Conservation (phyloP, 1,139 yeast species). For the Debaryomyces udenii region DNA sequence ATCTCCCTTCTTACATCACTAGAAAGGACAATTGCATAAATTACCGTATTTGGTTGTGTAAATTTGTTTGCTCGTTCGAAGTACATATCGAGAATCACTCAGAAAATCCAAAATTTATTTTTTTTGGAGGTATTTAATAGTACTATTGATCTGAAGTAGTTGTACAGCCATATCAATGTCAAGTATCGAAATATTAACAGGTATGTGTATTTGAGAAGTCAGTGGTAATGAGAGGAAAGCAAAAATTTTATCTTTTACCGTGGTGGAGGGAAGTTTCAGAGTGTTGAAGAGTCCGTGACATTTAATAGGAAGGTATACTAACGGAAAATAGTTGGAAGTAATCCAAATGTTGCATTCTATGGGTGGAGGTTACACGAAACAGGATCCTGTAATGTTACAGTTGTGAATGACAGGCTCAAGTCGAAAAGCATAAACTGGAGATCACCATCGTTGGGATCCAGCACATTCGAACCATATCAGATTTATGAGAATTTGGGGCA, state of each 20-base stretch:
- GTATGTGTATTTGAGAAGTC: conserved; percentile 24
- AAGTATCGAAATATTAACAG: conserved; percentile 28
- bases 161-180: conserved; percentile 19
- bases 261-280: conserved; percentile 1
- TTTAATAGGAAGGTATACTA: conserved; percentile 16
- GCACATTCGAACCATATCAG: conserved; percentile 26
- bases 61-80: conserved; percentile 9
- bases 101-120: conserved; percentile 3
- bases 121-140: background rate
- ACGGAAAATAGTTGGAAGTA: conserved; percentile 41
- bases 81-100: conserved; percentile 4
- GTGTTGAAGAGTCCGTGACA: too few species aligned
- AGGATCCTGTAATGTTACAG: conserved; percentile 37
- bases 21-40: conserved; percentile 1
- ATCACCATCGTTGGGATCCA: conserved; percentile 23
- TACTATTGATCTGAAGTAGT: conserved; percentile 6
- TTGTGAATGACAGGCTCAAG: conserved; percentile 30
- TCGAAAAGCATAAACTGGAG: conserved; percentile 10
- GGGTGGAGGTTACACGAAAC: conserved; percentile 52
- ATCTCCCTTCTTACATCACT: too few species aligned
- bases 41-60: conserved; percentile 9
- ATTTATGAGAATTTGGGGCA: conserved; percentile 21
- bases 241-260: too few species aligned
- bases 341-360: conserved; percentile 53
- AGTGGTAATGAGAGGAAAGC: background rate